Evolutionary conservation across 495 filamentous ascomycete species (phyloP), one percentile per base, ranked within the genome.

Genomic region (Penicillium maclennaniae): DNA sequence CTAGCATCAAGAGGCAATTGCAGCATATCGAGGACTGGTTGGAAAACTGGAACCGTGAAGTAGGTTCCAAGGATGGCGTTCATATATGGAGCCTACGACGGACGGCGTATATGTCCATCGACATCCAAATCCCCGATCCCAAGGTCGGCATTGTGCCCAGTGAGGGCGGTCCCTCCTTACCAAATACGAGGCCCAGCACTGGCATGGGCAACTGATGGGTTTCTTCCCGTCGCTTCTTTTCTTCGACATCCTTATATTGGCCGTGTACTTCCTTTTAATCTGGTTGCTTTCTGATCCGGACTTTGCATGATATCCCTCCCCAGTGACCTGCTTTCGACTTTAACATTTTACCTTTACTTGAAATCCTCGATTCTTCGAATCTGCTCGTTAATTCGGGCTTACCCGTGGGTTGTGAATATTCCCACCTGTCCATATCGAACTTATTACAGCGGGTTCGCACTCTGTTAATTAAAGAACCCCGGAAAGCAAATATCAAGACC

Each of bases 51-150:
- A 97, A 96, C 63, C 59, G 63, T 12, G 80, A 87, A 77, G 53
- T 83, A 69, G 68, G 81, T 64, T 54, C 70, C 54, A 69, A 71
- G 44, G 76, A 79, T 10, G 76, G 83, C 6, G 87, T 90, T 4
- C 83, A 77, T 59, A 86, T 95, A 52, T 81, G 95, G 60, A 79
- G 86, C 44, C 70, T 96, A 52, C 81, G 89, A 59, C 77, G 86
- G 60, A 91, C 91, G 31, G 92, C 88, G 15, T 97, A 95, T 69
- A 84, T 96, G 85, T 89, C 83, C 65, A 75, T 93, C 31, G 89
- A 93, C 65, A 87, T 93, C 41, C 88, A 92, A 70, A 89, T 93
- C 40, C 87, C 88, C 0, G 87, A 92, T 63, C 89, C 89, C 1
- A 83, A 90, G 61, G 74, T 90, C 41, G 81, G 79, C 41, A 70